Evolutionary conservation across 179 eudicot species (phyloP).

Genomic region (Corrigiola litoralis): DNA sequence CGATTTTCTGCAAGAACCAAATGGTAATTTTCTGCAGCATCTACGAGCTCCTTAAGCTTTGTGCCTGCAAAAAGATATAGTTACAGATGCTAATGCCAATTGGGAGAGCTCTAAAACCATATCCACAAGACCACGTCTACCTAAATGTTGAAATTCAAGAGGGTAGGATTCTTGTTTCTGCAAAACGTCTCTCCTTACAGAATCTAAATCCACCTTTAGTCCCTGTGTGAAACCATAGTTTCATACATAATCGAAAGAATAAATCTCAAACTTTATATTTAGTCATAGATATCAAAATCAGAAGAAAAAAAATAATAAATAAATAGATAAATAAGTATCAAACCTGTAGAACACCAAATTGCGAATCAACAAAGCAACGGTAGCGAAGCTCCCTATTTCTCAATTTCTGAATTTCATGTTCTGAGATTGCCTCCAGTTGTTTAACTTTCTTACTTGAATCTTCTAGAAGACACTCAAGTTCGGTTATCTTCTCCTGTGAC

Average conservation of each 20-base stretch:
- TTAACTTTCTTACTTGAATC: slow-evolving; percentile 64
- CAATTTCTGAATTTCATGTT: slow-evolving; percentile 55
- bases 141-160: slow-evolving; percentile 64
- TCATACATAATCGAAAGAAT: slow-evolving; percentile 5
- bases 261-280: not conserved
- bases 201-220: slow-evolving; percentile 48
- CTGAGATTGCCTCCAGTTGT: slow-evolving; percentile 64
- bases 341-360: slow-evolving; percentile 62
- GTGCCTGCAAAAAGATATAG: slow-evolving; percentile 38
- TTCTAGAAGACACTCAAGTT: slow-evolving; percentile 53
- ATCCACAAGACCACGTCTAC: slow-evolving; percentile 30
- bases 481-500: slow-evolving; percentile 57
- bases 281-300: too few species aligned
- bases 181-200: slow-evolving; percentile 59
- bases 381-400: slow-evolving; percentile 63
- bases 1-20: slow-evolving; percentile 79
- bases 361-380: slow-evolving; percentile 58
- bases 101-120: not conserved
- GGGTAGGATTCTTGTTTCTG: slow-evolving; percentile 49
- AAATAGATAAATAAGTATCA: slow-evolving; percentile 8
- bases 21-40: slow-evolving; percentile 89
- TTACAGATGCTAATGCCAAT: slow-evolving; percentile 6
- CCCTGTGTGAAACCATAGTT: slow-evolving; percentile 42
- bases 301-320: too few species aligned
- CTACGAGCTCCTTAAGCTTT: slow-evolving; percentile 70